Evolutionary conservation across 805 yeast genomes (phyloP), one percentile per base, ranked within the genome.

Genomic region (Pichia occidentalis): DNA sequence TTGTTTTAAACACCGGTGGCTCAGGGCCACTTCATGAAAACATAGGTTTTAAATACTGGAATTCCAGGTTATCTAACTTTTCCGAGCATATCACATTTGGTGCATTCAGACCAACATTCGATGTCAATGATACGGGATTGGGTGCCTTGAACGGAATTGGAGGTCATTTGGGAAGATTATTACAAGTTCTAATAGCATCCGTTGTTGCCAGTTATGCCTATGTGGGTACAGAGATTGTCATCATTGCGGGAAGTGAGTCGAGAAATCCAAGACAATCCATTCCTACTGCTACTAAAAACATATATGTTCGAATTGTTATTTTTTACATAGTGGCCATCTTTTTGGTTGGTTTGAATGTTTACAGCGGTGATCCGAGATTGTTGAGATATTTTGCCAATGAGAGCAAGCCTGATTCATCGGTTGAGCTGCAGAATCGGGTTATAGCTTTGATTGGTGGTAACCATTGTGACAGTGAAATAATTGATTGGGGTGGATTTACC

Each of bases 161-260:
- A 5, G 85, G 88, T 3, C 55, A 65, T 21, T 52, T 57, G 33
- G 92, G 90, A 0, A 55, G 83, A 29, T 68, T 83, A 36, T 59
- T 80, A 32, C 75, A 83, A 6, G 56, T 82, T 7, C 39, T 80
- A 24, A 71, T 77, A 1, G 85, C 86, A 1, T 61, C 78, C 7
- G 59, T 77, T 32, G 74, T 78, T 16, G 77, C 87, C 0, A 67
- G 85, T 0, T 85, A 80, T 56, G 82, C 94, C 0, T 85, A 79
- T 51, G 75, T 82, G 34, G 95, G 95, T 0, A 81, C 87, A 1
- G 95, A 85, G 48, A 77, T 80, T 55, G 88, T 85, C 10, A 77
- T 84, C 46, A 75, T 84, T 38, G 90, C 92, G 3, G 86, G 90
- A 6, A 84, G 88, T 56, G 95, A 85, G 56, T 83, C 88, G n/a